phyloP scores from a whole-genome alignment of 768 basidiomycete species.

The Suillus variegatus region DNA sequence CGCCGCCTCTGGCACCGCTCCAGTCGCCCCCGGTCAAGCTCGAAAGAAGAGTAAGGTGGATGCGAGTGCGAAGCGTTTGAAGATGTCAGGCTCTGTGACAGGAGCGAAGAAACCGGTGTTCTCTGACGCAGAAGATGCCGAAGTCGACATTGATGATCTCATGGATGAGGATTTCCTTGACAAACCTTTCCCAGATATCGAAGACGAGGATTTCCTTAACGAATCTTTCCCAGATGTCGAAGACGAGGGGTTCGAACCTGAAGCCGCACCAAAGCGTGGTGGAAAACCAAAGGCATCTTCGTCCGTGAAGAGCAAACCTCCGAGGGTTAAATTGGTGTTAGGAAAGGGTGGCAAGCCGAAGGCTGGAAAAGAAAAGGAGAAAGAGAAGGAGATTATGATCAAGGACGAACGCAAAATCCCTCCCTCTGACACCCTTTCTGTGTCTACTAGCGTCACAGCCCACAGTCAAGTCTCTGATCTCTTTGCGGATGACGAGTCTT shows the following conservation, averaged over 20 bases:
- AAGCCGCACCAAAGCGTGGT: slow-evolving; percentile 23
- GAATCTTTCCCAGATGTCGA: slow-evolving; percentile 27
- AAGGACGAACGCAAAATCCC: slow-evolving; percentile 43
- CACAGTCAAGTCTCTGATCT: slow-evolving; percentile 31
- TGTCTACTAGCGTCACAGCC: slow-evolving; percentile 32
- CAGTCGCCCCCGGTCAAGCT: not conserved
- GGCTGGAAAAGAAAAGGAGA: slow-evolving; percentile 32
- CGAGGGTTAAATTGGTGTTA: slow-evolving; percentile 22
- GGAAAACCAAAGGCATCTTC: slow-evolving; percentile 22
- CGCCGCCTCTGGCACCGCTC: not conserved
- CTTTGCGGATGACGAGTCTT: slow-evolving; percentile 33
- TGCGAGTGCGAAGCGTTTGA: slow-evolving; percentile 15
- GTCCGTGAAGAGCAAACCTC: slow-evolving; percentile 26
- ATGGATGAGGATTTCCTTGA: slow-evolving; percentile 24
- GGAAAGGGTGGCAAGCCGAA: slow-evolving; percentile 30
- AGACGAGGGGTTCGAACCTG: slow-evolving; percentile 29
- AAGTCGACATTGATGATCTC: slow-evolving; percentile 25
- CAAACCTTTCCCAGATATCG: slow-evolving; percentile 25
- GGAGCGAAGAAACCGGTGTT: slow-evolving; percentile 22
- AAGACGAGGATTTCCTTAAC: slow-evolving; percentile 25
- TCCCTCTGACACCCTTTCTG: slow-evolving; percentile 19
- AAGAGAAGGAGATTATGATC: slow-evolving; percentile 35
- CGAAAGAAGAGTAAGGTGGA: slow-evolving; percentile 16
- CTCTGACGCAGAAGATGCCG: slow-evolving; percentile 33
- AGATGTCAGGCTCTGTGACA: slow-evolving; percentile 15